Base-by-base conservation (phyloP, 371 early-diverging fungal genomes). In the Mortierella sp. region DNA sequence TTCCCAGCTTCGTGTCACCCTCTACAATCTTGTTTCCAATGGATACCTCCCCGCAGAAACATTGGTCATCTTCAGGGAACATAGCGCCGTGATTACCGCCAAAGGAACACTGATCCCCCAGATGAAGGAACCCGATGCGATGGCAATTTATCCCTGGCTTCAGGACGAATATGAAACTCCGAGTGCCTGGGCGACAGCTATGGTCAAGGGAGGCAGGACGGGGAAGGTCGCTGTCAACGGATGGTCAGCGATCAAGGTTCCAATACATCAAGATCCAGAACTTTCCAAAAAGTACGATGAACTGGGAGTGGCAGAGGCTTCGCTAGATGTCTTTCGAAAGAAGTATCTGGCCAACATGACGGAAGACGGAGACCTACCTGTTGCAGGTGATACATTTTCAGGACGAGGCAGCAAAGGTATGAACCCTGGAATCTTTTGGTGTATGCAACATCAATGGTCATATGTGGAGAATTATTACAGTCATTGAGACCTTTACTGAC, bases 141-240 rank as follows among this genome's bases (percentile, higher is more conserved):
- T 63, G 21, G 55, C 75, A 0, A 72, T 78, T 21, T 78, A 76
- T 38, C 85, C 83, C 9, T 88, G 88, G 76, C 89, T 91, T 72
- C 88, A 83, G n/a, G 44, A 76, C 13, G 88, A 88, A 57, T 91
- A 91, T 50, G 92, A 91, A 52, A 92, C 92, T 4, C 92, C 92
- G 13, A 90, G 90, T 31, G 91, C 92, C 1, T 92, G 90, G 91
- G 92, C 92, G 16, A 92, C 92, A 4, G 91, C 92, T 0, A 89
- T 92, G 72, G 89, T 91, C 73, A 84, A 90, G 31, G 89, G 90
- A 13, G 80, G 73, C 6, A 79, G 82, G 60, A 86, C 86, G 44
- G 86, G 86, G 1, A 86, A 86, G 38, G 91, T 91, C 3, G 91
- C 91, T 0, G 91, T 92, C 45, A 92, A 92, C 71, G 92, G 92